Base-by-base conservation (phyloP, 495 filamentous ascomycete species). In the Penicillium lividum region DNA sequence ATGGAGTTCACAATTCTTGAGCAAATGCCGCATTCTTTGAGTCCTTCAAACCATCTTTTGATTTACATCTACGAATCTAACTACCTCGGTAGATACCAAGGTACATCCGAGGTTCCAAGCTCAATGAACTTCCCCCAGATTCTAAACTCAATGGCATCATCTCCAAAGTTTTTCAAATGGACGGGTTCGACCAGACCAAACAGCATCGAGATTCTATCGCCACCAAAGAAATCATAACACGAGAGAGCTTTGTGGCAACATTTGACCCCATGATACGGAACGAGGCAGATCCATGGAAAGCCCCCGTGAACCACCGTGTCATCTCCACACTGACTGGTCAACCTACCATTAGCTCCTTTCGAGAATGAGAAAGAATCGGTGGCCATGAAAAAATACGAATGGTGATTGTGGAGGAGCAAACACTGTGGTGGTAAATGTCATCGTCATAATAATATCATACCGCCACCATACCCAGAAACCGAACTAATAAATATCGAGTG, bases 381-480 rank as follows among this genome's bases (percentile, higher is more conserved):
- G 63, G 63, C 58, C 34, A 29, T 15, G 15, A 40, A 16, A 3
- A 22, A 34, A 54, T 7, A 56, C 43, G 22, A 53, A 59, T 64
- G 61, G 61, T 51, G 9, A 62, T 7, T 59, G 54, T 54, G 61
- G 61, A 55, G 61, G 62, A 58, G 49, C 15, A 22, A 58, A 60
- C 51, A 66, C 40, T 46, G 59, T 62, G 58, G 38, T 62, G 68
- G 53, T 64, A 46, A 61, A 46, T 63, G 48, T 61, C 42, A 44
- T 67, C 69, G 69, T 72, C 68, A 72, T 70, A 29, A 66, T 68
- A 44, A 33, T 18, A 46, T 63, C 42, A 54, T 30, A 11, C 52
- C 61, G 57, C 66, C 66, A 69, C 66, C 59, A 25, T 51, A 16
- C 11, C 33, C 44, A 61, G 64, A 67, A 64, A 60, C 61, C 56